Conservation (phyloP, 164 flowering plant genomes). For the Stephania yunnanensis region DNA sequence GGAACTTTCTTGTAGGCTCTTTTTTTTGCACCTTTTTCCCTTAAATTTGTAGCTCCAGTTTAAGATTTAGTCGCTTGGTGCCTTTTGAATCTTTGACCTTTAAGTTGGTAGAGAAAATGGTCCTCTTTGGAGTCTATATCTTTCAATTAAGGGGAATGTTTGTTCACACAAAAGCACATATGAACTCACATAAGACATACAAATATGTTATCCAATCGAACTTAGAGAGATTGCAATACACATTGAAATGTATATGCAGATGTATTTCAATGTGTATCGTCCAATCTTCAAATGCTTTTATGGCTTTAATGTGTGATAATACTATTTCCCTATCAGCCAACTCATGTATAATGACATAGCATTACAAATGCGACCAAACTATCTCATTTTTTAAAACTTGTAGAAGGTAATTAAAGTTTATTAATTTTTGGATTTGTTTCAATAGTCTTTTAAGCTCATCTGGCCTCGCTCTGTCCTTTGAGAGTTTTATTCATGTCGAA, state of each 20-base stretch:
- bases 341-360: not conserved
- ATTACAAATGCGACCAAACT: not conserved
- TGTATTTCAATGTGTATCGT: no score
- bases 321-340: no score
- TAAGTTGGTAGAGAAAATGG: not conserved
- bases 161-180: not conserved
- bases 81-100: not conserved
- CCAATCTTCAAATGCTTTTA: no score
- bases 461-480: not conserved
- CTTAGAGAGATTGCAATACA: no score
- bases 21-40: not conserved
- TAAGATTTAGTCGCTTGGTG: not conserved
- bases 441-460: not conserved
- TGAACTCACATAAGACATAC: not conserved
- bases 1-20: not conserved
- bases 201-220: not conserved
- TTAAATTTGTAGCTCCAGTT: not conserved
- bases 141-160: not conserved
- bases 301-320: no score
- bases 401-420: not conserved
- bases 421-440: not conserved
- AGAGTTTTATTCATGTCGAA: no score
- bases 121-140: not conserved
- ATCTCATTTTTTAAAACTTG: no score
- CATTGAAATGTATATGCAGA: no score